These are phyloP conservation scores for Boletus fagicola DNA, from an alignment of 768 basidiomycete genomes.

Conservation along the genomic window DNA sequence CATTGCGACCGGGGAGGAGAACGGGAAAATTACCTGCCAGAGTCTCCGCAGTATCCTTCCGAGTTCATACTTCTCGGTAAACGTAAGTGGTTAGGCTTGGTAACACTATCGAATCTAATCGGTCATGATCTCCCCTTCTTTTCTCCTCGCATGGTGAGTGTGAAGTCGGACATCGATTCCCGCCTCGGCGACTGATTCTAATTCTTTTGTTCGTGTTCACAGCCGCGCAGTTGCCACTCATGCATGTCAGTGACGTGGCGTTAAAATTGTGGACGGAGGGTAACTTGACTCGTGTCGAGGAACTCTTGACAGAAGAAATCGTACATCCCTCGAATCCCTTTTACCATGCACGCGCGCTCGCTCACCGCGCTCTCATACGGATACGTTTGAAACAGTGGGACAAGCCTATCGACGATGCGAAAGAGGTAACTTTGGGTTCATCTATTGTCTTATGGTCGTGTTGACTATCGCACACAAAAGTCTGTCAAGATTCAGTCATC, in stretches of 20 bases:
- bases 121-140: neutral
- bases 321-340: neutral
- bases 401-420: neutral
- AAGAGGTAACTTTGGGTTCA: neutral
- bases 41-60: neutral
- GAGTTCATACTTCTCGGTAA: neutral
- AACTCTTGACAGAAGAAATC: slow-evolving; percentile 4
- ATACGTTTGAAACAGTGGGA: neutral
- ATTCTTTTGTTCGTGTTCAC: neutral
- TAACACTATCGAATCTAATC: neutral
- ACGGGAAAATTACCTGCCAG: neutral
- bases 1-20: neutral
- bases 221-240: neutral
- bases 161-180: neutral
- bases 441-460: neutral
- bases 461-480: neutral
- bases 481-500: neutral
- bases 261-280: slow-evolving; percentile 1
- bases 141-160: neutral
- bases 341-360: neutral
- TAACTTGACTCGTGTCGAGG: neutral
- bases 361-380: slow-evolving; percentile 4
- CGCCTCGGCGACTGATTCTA: neutral
- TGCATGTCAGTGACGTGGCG: neutral
- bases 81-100: neutral